Evolutionary conservation across 2,329 filamentous ascomycete genomes (phyloP), one percentile per base, ranked within the genome.

Genomic region (Diaporthe longicolla): DNA sequence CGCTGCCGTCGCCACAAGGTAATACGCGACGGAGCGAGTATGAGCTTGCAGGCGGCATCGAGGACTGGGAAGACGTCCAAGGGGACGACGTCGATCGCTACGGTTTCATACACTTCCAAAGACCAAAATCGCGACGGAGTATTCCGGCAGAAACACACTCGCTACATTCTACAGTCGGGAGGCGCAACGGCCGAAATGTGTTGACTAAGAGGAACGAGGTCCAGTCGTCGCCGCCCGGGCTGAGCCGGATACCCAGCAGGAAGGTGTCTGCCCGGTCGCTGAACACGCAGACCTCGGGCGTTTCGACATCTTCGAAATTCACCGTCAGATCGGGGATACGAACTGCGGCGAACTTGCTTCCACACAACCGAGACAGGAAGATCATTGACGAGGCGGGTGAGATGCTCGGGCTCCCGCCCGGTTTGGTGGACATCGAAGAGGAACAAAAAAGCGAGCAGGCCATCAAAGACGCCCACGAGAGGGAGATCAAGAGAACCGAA

Each of bases 1-100:
- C 84, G 76, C 85, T 82, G 78, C 85, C 83, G 75, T 84, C 81
- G 77, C 82, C 77, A 83, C 86, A 79, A 82, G 85, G 86, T 84
- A 85, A 78, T 69, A 78, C 77, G 61, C 48, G 78, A 69, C 80
- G 82, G 74, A 79, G 80, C 78, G 82, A 83, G 65, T 84, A 85
- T 74, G 87, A 90, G 78, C 82, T 88, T 54, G 89, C 89, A 19
- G 89, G 90, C 61, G 89, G 90, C 21, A 84, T 92, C 26, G 91
- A 93, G 79, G 91, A 93, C 78, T 93, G 90, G 91, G 89, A 92
- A 78, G 89, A 93, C 77, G 83, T 93, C 3, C 84, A 90, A 70
- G 89, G 87, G 43, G 85, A 84, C 66, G 88, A 91, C 79, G 89
- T 93, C 76, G 91, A 93, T 82, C 88, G 91, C 79, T 93, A 93